phyloP scores from a whole-genome alignment of 371 early-diverging fungal species.

The Rhizopus sp. region DNA sequence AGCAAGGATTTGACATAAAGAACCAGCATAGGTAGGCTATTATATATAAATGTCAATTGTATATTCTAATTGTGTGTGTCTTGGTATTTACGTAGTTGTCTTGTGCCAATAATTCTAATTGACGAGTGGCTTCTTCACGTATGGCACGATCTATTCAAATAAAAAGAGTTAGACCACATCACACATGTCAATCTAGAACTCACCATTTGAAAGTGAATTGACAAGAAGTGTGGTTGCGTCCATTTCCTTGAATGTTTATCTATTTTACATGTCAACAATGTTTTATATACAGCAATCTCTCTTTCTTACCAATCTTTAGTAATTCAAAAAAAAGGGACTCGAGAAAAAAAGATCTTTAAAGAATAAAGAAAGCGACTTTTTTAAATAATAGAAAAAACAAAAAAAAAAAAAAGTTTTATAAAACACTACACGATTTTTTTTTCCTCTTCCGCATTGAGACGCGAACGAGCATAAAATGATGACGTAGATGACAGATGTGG shows the following conservation, averaged over 20 bases:
- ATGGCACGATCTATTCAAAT: slow-evolving; percentile 26
- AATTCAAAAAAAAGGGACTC: no score
- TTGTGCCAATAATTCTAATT: slow-evolving; percentile 71
- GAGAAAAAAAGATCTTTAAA: no score
- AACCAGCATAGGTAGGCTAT: slow-evolving; percentile 75
- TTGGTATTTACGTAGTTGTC: slow-evolving; percentile 78
- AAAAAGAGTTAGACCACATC: slow-evolving; percentile 35
- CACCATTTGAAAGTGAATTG: slow-evolving; percentile 77
- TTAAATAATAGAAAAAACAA: no score
- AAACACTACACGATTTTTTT: no score
- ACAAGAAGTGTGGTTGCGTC: slow-evolving; percentile 73
- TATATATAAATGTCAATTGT: not conserved
- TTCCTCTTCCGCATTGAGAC: no score
- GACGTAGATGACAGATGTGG: no score
- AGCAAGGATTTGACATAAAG: slow-evolving; percentile 81
- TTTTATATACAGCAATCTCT: no score
- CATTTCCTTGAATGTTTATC: slow-evolving; percentile 36
- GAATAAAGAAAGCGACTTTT: no score
- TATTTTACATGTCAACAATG: no score
- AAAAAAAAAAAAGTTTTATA: no score
- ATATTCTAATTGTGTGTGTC: not conserved
- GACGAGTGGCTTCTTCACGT: slow-evolving; percentile 80
- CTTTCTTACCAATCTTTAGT: no score
- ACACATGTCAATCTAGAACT: slow-evolving; percentile 14
- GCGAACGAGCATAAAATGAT: no score